Conservation (phyloP, 2,329 filamentous ascomycete genomes). For the Samsoniella hepiali region DNA sequence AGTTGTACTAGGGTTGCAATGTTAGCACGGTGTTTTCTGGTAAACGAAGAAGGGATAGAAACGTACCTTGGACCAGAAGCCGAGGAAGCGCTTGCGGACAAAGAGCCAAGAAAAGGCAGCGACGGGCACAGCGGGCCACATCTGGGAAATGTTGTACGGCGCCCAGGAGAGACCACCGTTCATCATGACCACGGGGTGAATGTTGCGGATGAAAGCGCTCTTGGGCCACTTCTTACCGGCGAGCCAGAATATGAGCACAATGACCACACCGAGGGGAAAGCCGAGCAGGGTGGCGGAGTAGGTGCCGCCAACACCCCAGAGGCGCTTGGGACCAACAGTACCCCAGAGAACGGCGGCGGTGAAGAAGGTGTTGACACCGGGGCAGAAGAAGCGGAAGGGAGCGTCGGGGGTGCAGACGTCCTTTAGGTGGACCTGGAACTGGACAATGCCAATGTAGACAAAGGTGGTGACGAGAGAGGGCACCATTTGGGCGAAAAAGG, state of each 20-base stretch:
- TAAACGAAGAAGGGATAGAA: too few species aligned
- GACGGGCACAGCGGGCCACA: conserved; percentile 46
- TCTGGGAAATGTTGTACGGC: conserved; percentile 45
- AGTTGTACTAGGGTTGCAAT: conserved; percentile 28
- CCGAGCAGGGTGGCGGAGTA: conserved; percentile 39
- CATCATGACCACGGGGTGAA: conserved; percentile 42
- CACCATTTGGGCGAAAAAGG: conserved; percentile 46
- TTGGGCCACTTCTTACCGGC: conserved; percentile 34
- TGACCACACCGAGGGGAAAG: conserved; percentile 37
- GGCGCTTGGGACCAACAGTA: conserved; percentile 46
- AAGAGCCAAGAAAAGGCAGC: conserved; percentile 48
- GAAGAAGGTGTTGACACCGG: conserved; percentile 36
- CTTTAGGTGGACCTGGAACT: conserved; percentile 36
- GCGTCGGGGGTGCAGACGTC: conserved; percentile 38
- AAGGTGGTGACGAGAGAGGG: conserved; percentile 46
- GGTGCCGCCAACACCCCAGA: conserved; percentile 35
- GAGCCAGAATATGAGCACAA: conserved; percentile 38
- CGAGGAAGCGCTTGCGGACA: conserved; percentile 42
- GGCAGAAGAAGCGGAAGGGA: conserved; percentile 36
- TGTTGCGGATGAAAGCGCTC: conserved; percentile 34
- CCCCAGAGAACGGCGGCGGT: conserved; percentile 47
- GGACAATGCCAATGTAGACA: conserved; percentile 42
- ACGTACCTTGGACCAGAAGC: conserved; percentile 45
- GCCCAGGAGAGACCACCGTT: conserved; percentile 40
- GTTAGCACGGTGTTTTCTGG: background rate